phyloP scores from a whole-genome alignment of 2,329 filamentous ascomycete species.

The Penicillium palitans region DNA sequence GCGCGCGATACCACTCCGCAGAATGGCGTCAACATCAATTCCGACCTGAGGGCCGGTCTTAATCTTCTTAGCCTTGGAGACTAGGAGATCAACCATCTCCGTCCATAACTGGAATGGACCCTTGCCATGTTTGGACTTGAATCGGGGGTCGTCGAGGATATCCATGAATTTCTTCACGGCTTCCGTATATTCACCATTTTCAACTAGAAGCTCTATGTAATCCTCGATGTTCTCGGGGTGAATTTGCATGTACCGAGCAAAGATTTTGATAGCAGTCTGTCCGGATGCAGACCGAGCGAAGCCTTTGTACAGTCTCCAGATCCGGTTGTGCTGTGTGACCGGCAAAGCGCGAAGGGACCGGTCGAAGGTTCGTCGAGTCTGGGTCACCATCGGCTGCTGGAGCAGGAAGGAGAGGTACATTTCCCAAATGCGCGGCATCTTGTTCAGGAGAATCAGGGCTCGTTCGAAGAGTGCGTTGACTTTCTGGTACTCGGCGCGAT shows the following conservation, averaged over 20 bases:
- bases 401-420: conserved; percentile 92
- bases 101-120: conserved; percentile 96
- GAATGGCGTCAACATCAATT: conserved; percentile 87
- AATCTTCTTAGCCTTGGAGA: conserved; percentile 84
- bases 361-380: conserved; percentile 85
- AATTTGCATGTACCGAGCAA: conserved; percentile 94
- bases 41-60: conserved; percentile 77
- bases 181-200: conserved; percentile 82
- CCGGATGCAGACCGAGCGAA: conserved; percentile 92
- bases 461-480: conserved; percentile 94
- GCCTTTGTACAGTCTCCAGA: conserved; percentile 87
- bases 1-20: conserved; percentile 83
- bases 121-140: conserved; percentile 89
- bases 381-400: conserved; percentile 86
- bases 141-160: conserved; percentile 84
- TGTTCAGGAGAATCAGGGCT: conserved; percentile 89
- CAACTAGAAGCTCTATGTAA: conserved; percentile 83
- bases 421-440: conserved; percentile 98
- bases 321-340: conserved; percentile 90
- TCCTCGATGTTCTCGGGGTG: conserved; percentile 95
- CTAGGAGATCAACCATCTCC: conserved; percentile 93
- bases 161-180: conserved; percentile 89
- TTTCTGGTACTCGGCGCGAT: conserved; percentile 80
- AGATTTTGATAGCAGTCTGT: conserved; percentile 86
- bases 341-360: conserved; percentile 87